Evolutionary conservation across 108 stramenopile genomes (phyloP).

Genomic region (Nitzschia sp.): DNA sequence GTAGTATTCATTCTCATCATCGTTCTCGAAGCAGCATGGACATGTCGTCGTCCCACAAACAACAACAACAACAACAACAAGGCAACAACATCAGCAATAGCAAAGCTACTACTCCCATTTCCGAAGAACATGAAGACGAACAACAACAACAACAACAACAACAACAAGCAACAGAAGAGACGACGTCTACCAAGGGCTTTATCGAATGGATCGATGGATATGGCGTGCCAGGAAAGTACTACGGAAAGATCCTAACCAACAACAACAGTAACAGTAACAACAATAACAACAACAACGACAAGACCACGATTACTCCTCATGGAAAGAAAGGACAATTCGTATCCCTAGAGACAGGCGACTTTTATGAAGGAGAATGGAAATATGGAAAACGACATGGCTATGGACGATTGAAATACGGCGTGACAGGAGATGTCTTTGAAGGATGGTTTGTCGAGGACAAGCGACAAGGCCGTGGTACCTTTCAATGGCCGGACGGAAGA

Average conservation of each 20-base stretch:
- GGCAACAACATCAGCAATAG: no score
- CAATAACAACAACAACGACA: no score
- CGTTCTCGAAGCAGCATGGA: not conserved
- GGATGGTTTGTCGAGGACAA: conserved; percentile 33
- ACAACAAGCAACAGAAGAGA: not conserved
- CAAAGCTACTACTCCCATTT: not conserved
- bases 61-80: not conserved
- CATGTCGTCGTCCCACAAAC: not conserved
- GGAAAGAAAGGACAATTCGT: conserved; percentile 24
- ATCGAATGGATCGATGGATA: conserved; percentile 44
- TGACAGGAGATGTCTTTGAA: conserved; percentile 43
- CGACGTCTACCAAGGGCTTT: not conserved
- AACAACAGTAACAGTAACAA: no score
- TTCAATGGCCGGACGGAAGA: conserved; percentile 10
- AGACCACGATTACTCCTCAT: conserved; percentile 4
- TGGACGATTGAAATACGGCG: conserved; percentile 21
- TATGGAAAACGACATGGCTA: conserved; percentile 29
- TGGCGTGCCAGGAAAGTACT: conserved; percentile 54
- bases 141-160: no score
- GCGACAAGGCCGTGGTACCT: conserved; percentile 39
- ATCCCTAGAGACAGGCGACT: conserved; percentile 24
- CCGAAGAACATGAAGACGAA: conserved; percentile 1
- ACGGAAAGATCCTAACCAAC: conserved; percentile 37
- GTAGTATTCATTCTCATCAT: not conserved
- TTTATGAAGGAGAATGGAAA: conserved; percentile 51